A percentile compares a stretch with the other conserved stretches of the same genome.
Conservation (phyloP, 2,329 filamentous ascomycete genomes). For the Zasmidium angulare region DNA sequence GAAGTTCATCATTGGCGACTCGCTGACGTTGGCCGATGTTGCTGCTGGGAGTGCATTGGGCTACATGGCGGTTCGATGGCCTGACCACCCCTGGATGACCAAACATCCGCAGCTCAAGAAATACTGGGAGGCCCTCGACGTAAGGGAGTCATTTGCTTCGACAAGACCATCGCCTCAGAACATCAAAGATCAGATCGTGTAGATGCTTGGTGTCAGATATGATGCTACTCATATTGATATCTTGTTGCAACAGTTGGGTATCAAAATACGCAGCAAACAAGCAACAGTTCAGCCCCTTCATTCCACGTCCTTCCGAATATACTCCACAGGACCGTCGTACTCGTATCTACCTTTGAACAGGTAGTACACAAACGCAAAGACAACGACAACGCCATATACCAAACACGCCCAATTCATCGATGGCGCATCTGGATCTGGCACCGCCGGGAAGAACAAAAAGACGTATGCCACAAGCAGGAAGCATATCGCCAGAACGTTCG, state of each 20-base stretch:
- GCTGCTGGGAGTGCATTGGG: conserved; percentile 36
- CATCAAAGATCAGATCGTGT: conserved; percentile 39
- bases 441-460: conserved; percentile 28
- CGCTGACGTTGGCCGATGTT: conserved; percentile 38
- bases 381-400: conserved; percentile 24
- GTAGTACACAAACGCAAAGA: conserved; percentile 22
- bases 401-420: conserved; percentile 34
- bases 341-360: conserved; percentile 19
- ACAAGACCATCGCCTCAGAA: conserved; percentile 36
- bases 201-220: background rate
- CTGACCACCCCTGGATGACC: conserved; percentile 35
- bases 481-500: conserved; percentile 21
- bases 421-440: conserved; percentile 24
- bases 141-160: conserved; percentile 41
- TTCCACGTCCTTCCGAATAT: conserved; percentile 20
- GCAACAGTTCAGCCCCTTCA: background rate
- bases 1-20: conserved; percentile 34
- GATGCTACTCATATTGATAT: no score
- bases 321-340: conserved; percentile 27
- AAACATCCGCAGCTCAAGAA: conserved; percentile 40
- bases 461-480: conserved; percentile 22
- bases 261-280: no score
- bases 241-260: no score
- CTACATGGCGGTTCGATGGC: conserved; percentile 35
- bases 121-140: conserved; percentile 48